Base-by-base conservation (phyloP, 1,284 basidiomycete species). In the Pyrrhoderma lamaoense region DNA sequence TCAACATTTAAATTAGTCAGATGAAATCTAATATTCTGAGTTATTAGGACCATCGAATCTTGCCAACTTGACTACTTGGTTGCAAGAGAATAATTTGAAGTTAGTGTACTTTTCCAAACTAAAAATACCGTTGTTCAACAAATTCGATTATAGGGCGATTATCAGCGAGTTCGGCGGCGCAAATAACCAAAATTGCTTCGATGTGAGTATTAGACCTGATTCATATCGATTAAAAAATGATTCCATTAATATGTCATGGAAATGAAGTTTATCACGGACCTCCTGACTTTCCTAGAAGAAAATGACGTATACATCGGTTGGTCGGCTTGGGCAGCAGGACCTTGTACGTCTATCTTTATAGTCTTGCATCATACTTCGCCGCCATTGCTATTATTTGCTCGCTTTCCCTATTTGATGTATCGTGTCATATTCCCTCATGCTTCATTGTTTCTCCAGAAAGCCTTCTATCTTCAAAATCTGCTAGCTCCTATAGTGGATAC, bases 261-360 rank as follows among this genome's bases (percentile, higher is more conserved):
- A 16, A 18, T 39, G 45, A 40, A 59, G 57, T 57, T 56, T 38
- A 57, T 72, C 36, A 62, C 68, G 27, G 69, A 72, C 22, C 50
- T 73, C 54, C 61, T 74, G 5, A 63, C 59, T 21, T 74, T 70
- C 56, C 63, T 74, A 37, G 60, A 61, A 3, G 61, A 61, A 14
- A 74, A 73, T 54, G 68, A 70, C 46, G 72, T 65, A 31, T 73
- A 71, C 56, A 73, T 74, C 45, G 72, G 72, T 18, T 74, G 72
- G 72, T 51, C 69, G 1, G 68, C 69, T 27, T 74, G 72, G 72
- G 72, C 72, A 54, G 72, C 72, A 42, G 72, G 72, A 43, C 72
- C 72, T n/a, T 53, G 71, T 73, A 57, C 42, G 67, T 64, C 21
- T 11, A 52, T 27, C 39, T 21, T 11, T 19, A 25, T 42, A 42